Percentiles rank a stretch among this genome's conserved stretches.
Conservation (phyloP, 345 rosid species). For the Capsella bursapastoris region DNA sequence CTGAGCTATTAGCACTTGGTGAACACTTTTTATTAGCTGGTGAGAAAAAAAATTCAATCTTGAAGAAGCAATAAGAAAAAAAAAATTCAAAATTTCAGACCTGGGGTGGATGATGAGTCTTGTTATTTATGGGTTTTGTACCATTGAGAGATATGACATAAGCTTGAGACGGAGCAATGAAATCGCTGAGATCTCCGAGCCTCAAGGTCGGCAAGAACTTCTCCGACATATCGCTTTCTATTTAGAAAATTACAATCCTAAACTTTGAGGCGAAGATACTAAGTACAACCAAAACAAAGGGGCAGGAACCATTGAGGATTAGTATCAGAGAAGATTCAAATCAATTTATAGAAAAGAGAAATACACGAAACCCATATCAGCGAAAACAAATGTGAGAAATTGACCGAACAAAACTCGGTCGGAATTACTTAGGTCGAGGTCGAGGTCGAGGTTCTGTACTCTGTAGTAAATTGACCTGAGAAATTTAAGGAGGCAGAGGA, state of each 20-base stretch:
- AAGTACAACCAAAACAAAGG: neutral
- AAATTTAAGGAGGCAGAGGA: no score
- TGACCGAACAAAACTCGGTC: no score
- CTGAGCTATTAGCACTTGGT: no score
- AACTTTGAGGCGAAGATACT: neutral
- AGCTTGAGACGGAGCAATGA: slow-evolving; percentile 90
- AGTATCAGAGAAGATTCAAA: neutral
- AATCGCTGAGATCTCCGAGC: slow-evolving; percentile 93
- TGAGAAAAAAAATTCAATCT: slow-evolving; percentile 1
- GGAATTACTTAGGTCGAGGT: no score
- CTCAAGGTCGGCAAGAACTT: slow-evolving; percentile 86
- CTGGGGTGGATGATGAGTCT: slow-evolving; percentile 56
- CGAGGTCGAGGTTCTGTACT: no score
- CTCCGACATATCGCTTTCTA: slow-evolving; percentile 65
- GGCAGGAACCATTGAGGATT: neutral
- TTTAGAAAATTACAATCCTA: neutral
- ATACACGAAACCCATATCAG: no score
- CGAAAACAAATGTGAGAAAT: no score
- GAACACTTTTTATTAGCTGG: neutral
- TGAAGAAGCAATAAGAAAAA: neutral
- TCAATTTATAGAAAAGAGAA: no score
- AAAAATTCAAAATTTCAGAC: slow-evolving; percentile 39
- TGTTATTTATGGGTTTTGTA: slow-evolving; percentile 51
- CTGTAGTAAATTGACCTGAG: no score
- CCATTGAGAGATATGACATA: slow-evolving; percentile 78